A percentile compares a stretch with the other conserved stretches of the same genome.
Evolutionary conservation across 164 flowering plant genomes (phyloP).

Genomic region (Sedum album): DNA sequence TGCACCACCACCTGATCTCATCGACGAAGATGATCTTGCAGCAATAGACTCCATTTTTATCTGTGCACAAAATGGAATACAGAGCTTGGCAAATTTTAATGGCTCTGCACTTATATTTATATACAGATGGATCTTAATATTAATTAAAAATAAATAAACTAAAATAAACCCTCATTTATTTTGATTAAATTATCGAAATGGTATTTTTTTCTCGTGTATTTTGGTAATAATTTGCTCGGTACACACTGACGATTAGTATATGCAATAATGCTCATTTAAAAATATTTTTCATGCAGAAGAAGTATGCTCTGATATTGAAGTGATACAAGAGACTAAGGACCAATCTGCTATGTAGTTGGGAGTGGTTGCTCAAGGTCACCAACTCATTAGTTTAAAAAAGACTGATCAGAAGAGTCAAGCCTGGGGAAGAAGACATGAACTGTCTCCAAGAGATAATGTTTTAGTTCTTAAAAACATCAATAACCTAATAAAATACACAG

Average conservation of each 20-base stretch:
- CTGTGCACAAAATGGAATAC: neutral
- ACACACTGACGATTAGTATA: neutral
- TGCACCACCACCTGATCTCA: constrained; percentile 7
- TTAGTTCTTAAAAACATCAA: neutral
- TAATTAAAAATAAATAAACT: no score
- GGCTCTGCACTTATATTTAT: neutral
- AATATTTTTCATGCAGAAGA: neutral
- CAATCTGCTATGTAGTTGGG: neutral
- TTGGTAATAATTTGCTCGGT: no score
- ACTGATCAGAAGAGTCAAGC: constrained; percentile 3
- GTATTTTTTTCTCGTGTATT: no score
- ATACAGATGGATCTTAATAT: no score
- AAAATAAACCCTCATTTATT: no score
- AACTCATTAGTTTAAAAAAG: neutral
- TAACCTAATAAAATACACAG: neutral
- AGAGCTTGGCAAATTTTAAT: neutral
- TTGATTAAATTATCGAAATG: no score
- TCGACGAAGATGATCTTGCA: neutral
- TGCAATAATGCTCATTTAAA: neutral
- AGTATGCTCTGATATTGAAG: neutral
- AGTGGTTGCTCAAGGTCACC: neutral
- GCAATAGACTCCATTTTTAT: constrained; percentile 4
- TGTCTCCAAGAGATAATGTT: constrained; percentile 3
- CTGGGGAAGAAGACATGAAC: neutral
- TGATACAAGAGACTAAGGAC: constrained; percentile 1